Evolutionary conservation across 257 asterid species (phyloP), one percentile per base, ranked within the genome.

Genomic region (Solanum pinnatisectum): DNA sequence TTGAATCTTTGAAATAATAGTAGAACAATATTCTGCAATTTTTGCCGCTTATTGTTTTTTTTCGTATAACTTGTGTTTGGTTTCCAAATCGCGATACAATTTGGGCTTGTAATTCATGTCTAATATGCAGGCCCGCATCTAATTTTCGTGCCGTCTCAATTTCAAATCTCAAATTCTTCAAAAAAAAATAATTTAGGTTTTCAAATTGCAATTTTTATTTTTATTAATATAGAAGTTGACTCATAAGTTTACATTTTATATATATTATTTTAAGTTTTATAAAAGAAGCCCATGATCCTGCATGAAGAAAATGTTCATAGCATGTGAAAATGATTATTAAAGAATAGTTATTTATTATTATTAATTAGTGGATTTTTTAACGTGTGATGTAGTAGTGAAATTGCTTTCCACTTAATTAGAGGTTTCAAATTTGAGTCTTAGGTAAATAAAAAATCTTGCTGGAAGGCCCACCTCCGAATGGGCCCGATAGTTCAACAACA

Each of bases 151-250:
- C 1, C 20, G 1, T 56, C 65, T 6, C 65, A n/a, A 18, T 56
- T 56, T 18, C n/a, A 56, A 56, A 56, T 56, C 5, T 56, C n/a
- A 20, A 18, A 56, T 18, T 20, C 2, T 56, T 1, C 0, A 0
- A 52, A 56, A 56, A 56, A 56, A 56, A 18, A 1, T 2, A 20
- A 56, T 56, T 20, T 2, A 56, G n/a, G 1, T 18, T 56, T 56
- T 56, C 0, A 18, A 56, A 6, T 56, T 20, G 2, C 1, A 0
- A 56, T 20, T 20, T 49, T 20, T 18, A 20, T 7, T 20, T 56
- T 56, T 3, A 7, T 56, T 18, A 5, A 56, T 56, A 20, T 7
- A 56, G 2, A 56, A 56, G 3, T 56, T 56, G 65, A 3, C 11
- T 56, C 65, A 56, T 56, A 18, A 49, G 22, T 56, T 56, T 56